Conservation (phyloP, 2,329 filamentous ascomycete species). For the Beauveria brongniartii region DNA sequence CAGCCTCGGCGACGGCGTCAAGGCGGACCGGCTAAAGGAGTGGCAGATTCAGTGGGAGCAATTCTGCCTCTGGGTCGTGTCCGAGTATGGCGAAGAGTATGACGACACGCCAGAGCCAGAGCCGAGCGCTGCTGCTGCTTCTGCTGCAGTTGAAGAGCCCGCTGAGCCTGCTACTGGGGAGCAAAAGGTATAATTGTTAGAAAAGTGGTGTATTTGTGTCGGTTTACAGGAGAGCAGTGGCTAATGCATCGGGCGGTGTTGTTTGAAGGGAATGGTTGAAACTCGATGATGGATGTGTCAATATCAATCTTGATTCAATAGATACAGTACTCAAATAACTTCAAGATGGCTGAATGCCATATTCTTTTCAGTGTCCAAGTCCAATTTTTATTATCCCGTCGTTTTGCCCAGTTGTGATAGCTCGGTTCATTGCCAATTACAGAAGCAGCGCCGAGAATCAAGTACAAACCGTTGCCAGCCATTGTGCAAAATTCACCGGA, state of each 20-base stretch:
- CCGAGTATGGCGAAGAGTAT: slow-evolving; percentile 64
- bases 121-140: slow-evolving; percentile 4
- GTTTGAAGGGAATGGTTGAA: not conserved
- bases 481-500: slow-evolving; percentile 44
- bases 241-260: not conserved
- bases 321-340: too few relatives aligned
- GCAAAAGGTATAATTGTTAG: not conserved
- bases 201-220: too few relatives aligned
- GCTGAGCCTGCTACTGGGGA: not conserved
- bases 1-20: slow-evolving; percentile 59
- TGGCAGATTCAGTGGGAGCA: slow-evolving; percentile 80
- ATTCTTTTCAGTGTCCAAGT: too few relatives aligned
- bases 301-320: too few relatives aligned
- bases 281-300: too few relatives aligned
- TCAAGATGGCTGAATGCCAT: too few relatives aligned
- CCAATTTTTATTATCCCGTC: not conserved
- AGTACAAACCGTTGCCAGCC: slow-evolving; percentile 30
- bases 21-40: slow-evolving; percentile 64
- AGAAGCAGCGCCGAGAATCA: not conserved
- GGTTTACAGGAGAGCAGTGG: not conserved
- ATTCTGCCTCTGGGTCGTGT: slow-evolving; percentile 85
- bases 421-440: not conserved
- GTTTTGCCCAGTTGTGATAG: not conserved
- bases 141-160: not conserved
- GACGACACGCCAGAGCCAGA: slow-evolving; percentile 23